Evolutionary conservation across 805 yeast genomes (phyloP), one percentile per base, ranked within the genome.

Genomic region (Kodamaea sagamina): DNA sequence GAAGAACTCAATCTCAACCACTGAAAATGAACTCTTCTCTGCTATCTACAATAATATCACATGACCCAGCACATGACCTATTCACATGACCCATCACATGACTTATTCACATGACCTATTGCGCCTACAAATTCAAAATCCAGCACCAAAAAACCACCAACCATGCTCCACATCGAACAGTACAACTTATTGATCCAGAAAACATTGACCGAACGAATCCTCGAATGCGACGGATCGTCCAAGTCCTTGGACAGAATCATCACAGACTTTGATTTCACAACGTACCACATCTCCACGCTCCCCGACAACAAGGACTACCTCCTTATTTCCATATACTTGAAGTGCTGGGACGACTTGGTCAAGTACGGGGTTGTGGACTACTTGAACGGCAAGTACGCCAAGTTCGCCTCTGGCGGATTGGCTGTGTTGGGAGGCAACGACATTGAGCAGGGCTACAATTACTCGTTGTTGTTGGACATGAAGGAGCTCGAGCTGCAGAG

Each of bases 221-320:
- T 71, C 17, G 82, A 72, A 16, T 44, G 54, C 2, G 49, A 53
- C 1, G 62, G 47, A n/a, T 39, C 49, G 18, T 44, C 52, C 32
- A 68, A 75, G 38, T 67, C 79, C 4, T 72, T 89, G 49, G 97
- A 93, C 66, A 80, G 97, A 63, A 82, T 92, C 48, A 79, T 93
- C 49, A 84, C 95, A 29, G 99, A 93, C 70, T 93, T 93, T 56
- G 99, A 93, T 65, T 89, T 89, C 68, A 95, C 97, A 39, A 86
- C 93, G 22, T 90, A 86, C 67, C 98, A 92, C 64, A 73, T 93
- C 48, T 84, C 96, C 37, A 92, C 95, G n/a, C 44, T 63, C 12
- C 87, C 90, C 2, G 89, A 82, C 52, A 72, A 80, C 47, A 87
- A 84, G 67, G 63, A 82, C 26, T 58, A 77, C 60, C 65, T 89